Evolutionary conservation across 176 grass and related monocot genomes (phyloP).

Genomic region (Miscanthus lutarioriparius): DNA sequence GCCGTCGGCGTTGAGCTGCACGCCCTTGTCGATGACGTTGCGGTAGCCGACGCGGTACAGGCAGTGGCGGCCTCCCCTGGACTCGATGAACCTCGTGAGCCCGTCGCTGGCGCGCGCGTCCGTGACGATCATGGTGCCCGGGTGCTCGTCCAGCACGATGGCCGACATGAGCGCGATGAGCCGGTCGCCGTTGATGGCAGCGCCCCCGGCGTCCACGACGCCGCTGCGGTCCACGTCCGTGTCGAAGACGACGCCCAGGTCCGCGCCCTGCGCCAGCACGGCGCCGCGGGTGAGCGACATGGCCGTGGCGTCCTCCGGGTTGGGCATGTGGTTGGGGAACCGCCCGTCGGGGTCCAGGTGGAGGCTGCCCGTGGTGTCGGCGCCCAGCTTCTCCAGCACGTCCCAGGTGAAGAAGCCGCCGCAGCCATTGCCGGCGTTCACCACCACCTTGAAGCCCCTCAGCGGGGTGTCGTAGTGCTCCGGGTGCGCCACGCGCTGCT

Average conservation of each 20-base stretch:
- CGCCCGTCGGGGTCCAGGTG: conserved; percentile 71
- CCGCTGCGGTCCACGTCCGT: conserved; percentile 91
- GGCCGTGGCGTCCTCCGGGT: conserved; percentile 77
- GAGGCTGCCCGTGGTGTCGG: conserved; percentile 76
- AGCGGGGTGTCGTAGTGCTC: conserved; percentile 56
- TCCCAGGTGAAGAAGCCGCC: conserved; percentile 81
- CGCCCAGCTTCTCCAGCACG: conserved; percentile 73
- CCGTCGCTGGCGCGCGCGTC: conserved; percentile 69
- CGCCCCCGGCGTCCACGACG: conserved; percentile 55
- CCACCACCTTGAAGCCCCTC: conserved; percentile 65
- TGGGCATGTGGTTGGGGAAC: conserved; percentile 87
- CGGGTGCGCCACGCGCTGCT: conserved; percentile 65
- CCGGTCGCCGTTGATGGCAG: conserved; percentile 66
- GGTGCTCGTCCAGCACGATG: conserved; percentile 66
- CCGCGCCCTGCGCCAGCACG: conserved; percentile 51
- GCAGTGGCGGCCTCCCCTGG: conserved; percentile 66
- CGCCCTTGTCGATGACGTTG: conserved; percentile 83
- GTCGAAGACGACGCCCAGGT: conserved; percentile 88
- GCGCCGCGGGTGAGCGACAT: conserved; percentile 61
- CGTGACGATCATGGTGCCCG: conserved; percentile 69
- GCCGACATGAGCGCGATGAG: conserved; percentile 84
- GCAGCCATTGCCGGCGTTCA: conserved; percentile 86
- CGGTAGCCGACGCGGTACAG: conserved; percentile 84
- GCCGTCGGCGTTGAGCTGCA: conserved; percentile 67
- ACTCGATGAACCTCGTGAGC: conserved; percentile 63